A percentile compares a stretch with the other conserved stretches of the same genome.
Evolutionary conservation across 164 flowering plant species (phyloP).

Genomic region (Stephania cephalantha): DNA sequence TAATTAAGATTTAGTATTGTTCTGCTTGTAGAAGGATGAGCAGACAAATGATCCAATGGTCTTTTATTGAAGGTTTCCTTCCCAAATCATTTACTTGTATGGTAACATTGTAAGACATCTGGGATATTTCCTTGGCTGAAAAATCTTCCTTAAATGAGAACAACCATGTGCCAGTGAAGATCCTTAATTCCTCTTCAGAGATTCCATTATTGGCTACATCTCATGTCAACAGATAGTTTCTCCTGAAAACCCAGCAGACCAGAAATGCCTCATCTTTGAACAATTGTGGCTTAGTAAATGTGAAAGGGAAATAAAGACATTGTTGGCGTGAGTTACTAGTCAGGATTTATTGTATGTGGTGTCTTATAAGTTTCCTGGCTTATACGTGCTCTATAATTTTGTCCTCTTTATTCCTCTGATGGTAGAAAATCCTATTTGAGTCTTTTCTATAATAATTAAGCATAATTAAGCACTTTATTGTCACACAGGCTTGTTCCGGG

Average conservation of each 20-base stretch:
- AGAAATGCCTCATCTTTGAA: not conserved
- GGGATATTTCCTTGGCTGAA: not conserved
- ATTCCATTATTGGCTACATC: not conserved
- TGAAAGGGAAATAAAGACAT: too few species aligned
- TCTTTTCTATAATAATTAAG: not conserved
- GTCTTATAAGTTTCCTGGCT: too few species aligned
- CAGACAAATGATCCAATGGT: too few species aligned
- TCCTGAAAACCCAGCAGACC: not conserved
- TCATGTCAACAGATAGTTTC: not conserved
- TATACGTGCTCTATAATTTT: not conserved
- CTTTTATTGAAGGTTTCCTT: not conserved
- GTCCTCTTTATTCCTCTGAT: not conserved
- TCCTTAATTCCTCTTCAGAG: not conserved
- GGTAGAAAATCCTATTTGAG: constrained; percentile 1
- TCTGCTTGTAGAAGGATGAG: too few species aligned
- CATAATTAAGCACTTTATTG: not conserved
- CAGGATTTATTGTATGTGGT: too few species aligned
- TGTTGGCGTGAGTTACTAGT: too few species aligned
- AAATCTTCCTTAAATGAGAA: too few species aligned
- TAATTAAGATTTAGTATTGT: too few species aligned
- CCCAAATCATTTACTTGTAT: not conserved
- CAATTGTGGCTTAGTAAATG: too few species aligned
- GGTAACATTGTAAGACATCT: not conserved
- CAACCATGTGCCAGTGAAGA: too few species aligned
- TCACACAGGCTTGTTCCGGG: constrained; percentile 80